These are phyloP conservation scores for Monosporascus ibericus DNA, from an alignment of 2,329 filamentous ascomycete genomes.

Conservation along the genomic window DNA sequence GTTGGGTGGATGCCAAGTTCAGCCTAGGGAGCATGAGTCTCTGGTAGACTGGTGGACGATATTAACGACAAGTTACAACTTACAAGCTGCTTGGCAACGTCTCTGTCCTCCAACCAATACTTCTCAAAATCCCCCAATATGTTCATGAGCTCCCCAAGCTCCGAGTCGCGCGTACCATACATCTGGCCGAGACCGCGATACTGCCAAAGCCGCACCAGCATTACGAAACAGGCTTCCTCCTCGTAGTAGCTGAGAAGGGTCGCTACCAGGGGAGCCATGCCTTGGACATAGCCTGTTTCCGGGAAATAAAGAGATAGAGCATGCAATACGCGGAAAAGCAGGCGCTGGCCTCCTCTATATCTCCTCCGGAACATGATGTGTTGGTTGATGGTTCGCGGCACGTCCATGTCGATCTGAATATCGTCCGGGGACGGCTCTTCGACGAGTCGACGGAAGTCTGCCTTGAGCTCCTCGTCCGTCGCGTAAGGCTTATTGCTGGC, in stretches of 20 bases:
- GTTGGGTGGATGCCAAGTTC: constrained; percentile 79
- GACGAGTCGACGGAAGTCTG: constrained; percentile 67
- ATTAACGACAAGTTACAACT: constrained; percentile 29
- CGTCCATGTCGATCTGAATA: constrained; percentile 94
- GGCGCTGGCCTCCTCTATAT: constrained; percentile 85
- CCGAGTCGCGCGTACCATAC: constrained; percentile 56
- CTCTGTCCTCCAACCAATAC: constrained; percentile 71
- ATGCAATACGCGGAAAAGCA: constrained; percentile 89
- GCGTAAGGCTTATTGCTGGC: constrained; percentile 51
- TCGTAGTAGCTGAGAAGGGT: constrained; percentile 96
- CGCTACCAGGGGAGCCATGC: constrained; percentile 90
- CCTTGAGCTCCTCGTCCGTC: constrained; percentile 65
- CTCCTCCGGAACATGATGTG: constrained; percentile 96
- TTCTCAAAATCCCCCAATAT: constrained; percentile 80
- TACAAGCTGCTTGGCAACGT: constrained; percentile 76
- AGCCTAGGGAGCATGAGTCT: constrained; percentile 38
- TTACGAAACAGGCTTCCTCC: constrained; percentile 88
- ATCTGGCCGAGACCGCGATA: constrained; percentile 78
- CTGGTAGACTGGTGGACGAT: not conserved
- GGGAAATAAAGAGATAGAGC: constrained; percentile 87
- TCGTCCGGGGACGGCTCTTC: constrained; percentile 77
- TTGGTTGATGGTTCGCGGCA: constrained; percentile 86
- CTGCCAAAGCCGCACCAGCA: constrained; percentile 93
- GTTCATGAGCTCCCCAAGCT: constrained; percentile 81
- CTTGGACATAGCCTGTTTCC: constrained; percentile 91